Evolutionary conservation across 2,329 filamentous ascomycete species (phyloP), one percentile per base, ranked within the genome.

Genomic region (Penicillium sumatraense): DNA sequence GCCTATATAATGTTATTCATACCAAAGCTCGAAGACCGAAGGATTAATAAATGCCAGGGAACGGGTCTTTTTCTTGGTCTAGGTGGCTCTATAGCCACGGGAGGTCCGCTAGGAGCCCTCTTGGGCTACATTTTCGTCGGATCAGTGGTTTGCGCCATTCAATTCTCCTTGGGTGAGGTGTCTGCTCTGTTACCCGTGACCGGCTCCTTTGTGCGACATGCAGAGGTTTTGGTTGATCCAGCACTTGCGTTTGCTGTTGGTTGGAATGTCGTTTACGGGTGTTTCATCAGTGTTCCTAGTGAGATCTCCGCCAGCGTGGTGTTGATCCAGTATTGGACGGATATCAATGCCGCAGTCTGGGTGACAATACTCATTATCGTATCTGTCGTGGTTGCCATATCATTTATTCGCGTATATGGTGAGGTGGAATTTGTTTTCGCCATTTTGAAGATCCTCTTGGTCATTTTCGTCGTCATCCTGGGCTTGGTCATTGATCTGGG

Each of bases 251-350:
- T 79, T 64, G 79, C 79, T 14, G 68, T 79, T 6, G 78, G 78
- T 18, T 80, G 76, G 75, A 78, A 79, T 54, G 68, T 83, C 79
- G 65, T 74, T 46, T 61, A 85, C 53, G 82, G 82, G 42, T 83
- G 82, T 59, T 66, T 80, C 45, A 68, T 85, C 60, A 79, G 79
- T 41, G 80, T 86, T 20, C 81, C 82, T 3, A 76, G 80, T 51
- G 86, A 89, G 68, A 86, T 88, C 54, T 82, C 83, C 0, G 86
- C 86, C 10, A 83, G 85, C 16, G 81, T 83, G 40, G 83, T 88
- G 2, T 73, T 89, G 20, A 85, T 88, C 56, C 75, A 85, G 61
- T 87, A 82, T 64, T 89, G 86, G 86, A 68, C 71, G 2, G 77
- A 77, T 60, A 65, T 69, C 35, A 68, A 65, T 27, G 49, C 62